Evolutionary conservation across 1,284 basidiomycete genomes (phyloP).

Genomic region (Rhodotorula sp.): DNA sequence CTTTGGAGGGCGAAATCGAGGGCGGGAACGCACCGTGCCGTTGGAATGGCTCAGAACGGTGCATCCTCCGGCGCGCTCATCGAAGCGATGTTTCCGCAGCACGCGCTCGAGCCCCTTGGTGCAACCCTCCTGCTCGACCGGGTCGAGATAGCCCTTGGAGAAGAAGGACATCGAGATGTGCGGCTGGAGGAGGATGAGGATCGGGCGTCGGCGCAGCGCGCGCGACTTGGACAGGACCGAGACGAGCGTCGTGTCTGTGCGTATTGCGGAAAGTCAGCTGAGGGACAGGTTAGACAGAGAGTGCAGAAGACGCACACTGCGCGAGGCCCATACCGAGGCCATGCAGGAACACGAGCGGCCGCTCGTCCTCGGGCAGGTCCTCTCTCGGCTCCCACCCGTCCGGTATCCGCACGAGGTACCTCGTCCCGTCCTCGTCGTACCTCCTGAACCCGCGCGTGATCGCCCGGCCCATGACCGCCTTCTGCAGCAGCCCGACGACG

Average conservation of each 20-base stretch:
- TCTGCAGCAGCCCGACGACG: slow-evolving; percentile 58
- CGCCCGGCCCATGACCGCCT: slow-evolving; percentile 66
- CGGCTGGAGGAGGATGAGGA: slow-evolving; percentile 77
- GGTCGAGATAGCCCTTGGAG: slow-evolving; percentile 68
- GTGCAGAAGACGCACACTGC: slow-evolving; percentile 2
- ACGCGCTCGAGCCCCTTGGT: slow-evolving; percentile 63
- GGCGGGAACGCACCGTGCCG: slow-evolving; percentile 54
- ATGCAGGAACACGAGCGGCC: slow-evolving; percentile 79
- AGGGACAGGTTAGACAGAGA: slow-evolving; percentile 57
- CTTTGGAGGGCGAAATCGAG: background rate
- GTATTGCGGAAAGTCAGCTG: slow-evolving; percentile 53
- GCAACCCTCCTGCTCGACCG: slow-evolving; percentile 65
- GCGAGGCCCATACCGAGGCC: slow-evolving; percentile 77
- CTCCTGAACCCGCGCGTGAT: slow-evolving; percentile 44
- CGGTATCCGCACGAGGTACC: slow-evolving; percentile 55
- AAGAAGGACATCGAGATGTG: slow-evolving; percentile 83
- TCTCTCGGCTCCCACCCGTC: slow-evolving; percentile 60
- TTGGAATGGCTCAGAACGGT: slow-evolving; percentile 85
- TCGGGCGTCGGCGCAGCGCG: slow-evolving; percentile 65
- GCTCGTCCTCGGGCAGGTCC: slow-evolving; percentile 47
- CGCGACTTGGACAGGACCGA: slow-evolving; percentile 49
- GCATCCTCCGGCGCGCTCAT: slow-evolving; percentile 57
- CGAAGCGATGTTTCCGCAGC: slow-evolving; percentile 62
- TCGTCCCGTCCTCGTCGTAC: slow-evolving; percentile 6
- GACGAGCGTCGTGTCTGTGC: slow-evolving; percentile 54